Evolutionary conservation across 2,329 filamentous ascomycete genomes (phyloP).

Genomic region (Pseudogymnoascus sp.): DNA sequence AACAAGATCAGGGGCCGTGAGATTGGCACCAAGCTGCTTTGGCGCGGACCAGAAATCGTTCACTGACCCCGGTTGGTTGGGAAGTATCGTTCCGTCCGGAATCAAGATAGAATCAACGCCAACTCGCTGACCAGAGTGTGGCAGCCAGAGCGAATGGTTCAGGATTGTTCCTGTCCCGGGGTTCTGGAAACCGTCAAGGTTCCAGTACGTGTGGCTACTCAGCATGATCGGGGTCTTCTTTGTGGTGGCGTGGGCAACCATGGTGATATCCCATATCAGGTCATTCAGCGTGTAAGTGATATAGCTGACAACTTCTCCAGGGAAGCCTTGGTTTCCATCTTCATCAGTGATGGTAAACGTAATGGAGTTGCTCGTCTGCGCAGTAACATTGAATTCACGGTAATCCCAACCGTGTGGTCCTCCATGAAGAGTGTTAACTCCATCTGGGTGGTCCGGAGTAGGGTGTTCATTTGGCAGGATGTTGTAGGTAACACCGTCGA

Average conservation of each 20-base stretch:
- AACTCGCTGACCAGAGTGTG: conserved; percentile 62
- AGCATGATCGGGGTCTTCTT: conserved; percentile 79
- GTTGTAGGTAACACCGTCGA: conserved; percentile 54
- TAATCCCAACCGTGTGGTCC: conserved; percentile 67
- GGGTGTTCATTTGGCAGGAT: conserved; percentile 56
- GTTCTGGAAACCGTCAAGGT: conserved; percentile 71
- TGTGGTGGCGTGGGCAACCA: conserved; percentile 60
- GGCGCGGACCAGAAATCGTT: conserved; percentile 77
- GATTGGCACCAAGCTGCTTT: conserved; percentile 68
- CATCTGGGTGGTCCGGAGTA: conserved; percentile 39
- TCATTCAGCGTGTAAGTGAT: conserved; percentile 64
- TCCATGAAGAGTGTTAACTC: conserved; percentile 59
- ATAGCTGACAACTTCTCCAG: conserved; percentile 65
- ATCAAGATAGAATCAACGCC: conserved; percentile 63
- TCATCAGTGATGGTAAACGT: conserved; percentile 67
- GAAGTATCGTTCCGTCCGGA: conserved; percentile 66
- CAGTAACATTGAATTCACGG: conserved; percentile 68
- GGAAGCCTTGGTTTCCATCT: conserved; percentile 68
- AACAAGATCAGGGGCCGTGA: conserved; percentile 50
- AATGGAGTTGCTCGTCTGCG: conserved; percentile 57
- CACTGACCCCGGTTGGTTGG: conserved; percentile 56
- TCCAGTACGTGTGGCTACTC: conserved; percentile 69
- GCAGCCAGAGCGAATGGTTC: conserved; percentile 65
- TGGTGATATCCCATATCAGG: conserved; percentile 62
- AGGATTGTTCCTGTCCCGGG: conserved; percentile 54